These are phyloP conservation scores for Nicotiana paniculata DNA, from an alignment of 257 asterid genomes.

Conservation along the genomic window DNA sequence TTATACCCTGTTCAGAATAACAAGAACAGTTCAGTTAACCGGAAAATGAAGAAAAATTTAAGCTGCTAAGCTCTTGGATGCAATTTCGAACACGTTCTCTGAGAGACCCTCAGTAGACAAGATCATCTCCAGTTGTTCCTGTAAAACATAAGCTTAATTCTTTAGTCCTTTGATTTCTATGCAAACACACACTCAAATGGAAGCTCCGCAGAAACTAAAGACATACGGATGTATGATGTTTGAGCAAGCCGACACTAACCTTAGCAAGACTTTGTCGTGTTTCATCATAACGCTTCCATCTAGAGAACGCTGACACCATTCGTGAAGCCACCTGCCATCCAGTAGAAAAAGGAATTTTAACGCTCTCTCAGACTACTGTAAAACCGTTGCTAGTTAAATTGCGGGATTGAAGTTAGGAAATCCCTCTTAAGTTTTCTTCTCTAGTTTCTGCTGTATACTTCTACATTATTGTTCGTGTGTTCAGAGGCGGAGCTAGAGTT, in stretches of 20 bases:
- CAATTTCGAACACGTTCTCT: constrained; percentile 83
- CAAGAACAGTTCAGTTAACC: neutral
- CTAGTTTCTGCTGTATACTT: too few species aligned
- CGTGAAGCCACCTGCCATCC: constrained; percentile 69
- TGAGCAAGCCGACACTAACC: constrained; percentile 30
- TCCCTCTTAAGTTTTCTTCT: too few species aligned
- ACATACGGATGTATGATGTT: neutral
- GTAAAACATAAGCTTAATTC: neutral
- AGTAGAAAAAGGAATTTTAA: neutral
- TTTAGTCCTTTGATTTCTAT: neutral
- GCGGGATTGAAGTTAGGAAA: neutral
- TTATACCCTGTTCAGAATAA: neutral
- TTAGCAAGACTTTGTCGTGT: constrained; percentile 67
- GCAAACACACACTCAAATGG: neutral
- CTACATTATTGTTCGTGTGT: too few species aligned
- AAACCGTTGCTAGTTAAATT: neutral
- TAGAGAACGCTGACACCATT: constrained; percentile 87
- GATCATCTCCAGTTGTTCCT: constrained; percentile 93
- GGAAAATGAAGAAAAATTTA: constrained; percentile 9
- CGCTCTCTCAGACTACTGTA: neutral
- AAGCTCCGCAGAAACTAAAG: neutral
- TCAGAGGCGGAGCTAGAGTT: too few species aligned
- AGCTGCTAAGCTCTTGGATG: constrained; percentile 84
- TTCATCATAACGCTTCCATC: constrained; percentile 93
- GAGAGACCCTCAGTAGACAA: constrained; percentile 68